phyloP scores from a whole-genome alignment of 73 alveolate species.

The Blepharisma japonicum region DNA sequence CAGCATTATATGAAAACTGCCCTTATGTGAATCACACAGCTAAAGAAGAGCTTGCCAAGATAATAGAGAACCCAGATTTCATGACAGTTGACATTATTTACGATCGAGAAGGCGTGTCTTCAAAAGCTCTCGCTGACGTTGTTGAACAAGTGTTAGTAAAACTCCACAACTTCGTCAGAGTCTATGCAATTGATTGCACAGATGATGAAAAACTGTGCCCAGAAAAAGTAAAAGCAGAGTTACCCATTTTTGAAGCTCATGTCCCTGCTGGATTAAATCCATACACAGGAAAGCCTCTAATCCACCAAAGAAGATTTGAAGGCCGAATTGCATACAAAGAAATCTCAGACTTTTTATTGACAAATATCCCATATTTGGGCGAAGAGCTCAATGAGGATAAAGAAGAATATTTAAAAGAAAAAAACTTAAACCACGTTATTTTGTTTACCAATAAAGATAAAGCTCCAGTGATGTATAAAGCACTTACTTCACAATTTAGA shows the following conservation, averaged over 20 bases:
- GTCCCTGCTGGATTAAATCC: constrained; percentile 27
- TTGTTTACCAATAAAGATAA: constrained; percentile 25
- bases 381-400: neutral
- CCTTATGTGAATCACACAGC: too few relatives aligned
- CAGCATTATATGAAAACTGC: too few relatives aligned
- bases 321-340: constrained; percentile 11
- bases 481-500: constrained; percentile 21
- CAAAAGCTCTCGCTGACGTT: too few relatives aligned
- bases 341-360: neutral
- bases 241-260: constrained; percentile 14
- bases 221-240: neutral
- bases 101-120: neutral
- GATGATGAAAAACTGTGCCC: neutral
- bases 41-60: neutral
- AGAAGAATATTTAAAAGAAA: neutral
- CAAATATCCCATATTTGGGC: constrained; percentile 18
- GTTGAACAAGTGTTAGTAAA: neutral
- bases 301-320: neutral
- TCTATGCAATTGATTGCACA: constrained; percentile 16
- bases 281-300: constrained; percentile 10
- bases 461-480: constrained; percentile 18
- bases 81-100: neutral
- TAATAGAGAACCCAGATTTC: constrained; percentile 19
- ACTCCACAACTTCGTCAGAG: neutral
- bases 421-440: constrained; percentile 6